A percentile compares a stretch with the other conserved stretches of the same genome.
These are phyloP conservation scores for Anisogramma anomala DNA, from an alignment of 2,329 filamentous ascomycete species.

Conservation along the genomic window DNA sequence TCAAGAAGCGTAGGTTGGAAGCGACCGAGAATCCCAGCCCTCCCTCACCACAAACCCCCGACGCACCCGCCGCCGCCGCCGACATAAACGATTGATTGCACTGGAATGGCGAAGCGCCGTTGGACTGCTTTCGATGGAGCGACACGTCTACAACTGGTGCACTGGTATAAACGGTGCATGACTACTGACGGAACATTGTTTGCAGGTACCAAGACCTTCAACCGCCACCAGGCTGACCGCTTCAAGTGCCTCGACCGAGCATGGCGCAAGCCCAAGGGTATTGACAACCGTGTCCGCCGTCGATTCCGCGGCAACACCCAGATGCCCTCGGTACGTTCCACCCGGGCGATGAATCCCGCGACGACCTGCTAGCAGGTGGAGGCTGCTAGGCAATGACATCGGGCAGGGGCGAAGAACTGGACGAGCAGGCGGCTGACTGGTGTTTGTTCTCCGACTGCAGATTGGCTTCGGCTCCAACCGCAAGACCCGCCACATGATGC, in stretches of 20 bases:
- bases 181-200: conserved; percentile 29
- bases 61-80: not conserved
- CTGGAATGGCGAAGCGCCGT: not conserved
- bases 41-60: conserved; percentile 9
- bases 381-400: not conserved
- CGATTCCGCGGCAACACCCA: conserved; percentile 91
- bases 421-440: not conserved
- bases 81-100: conserved; percentile 2
- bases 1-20: conserved; percentile 93
- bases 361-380: not conserved
- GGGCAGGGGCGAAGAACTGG: not conserved
- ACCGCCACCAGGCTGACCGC: conserved; percentile 92
- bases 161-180: conserved; percentile 11
- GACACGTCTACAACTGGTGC: not conserved
- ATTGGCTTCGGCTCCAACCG: conserved; percentile 99
- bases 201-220: conserved; percentile 85
- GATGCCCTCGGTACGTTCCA: conserved; percentile 87
- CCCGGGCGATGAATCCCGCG: not conserved
- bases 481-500: conserved; percentile 98
- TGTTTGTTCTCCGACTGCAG: conserved; percentile 35
- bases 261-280: conserved; percentile 99
- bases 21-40: conserved; percentile 13
- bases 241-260: conserved; percentile 83
- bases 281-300: conserved; percentile 95
- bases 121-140: conserved; percentile 6